Conservation (phyloP, 192 early-diverging fungal species). For the Chytriomyces sp. region DNA sequence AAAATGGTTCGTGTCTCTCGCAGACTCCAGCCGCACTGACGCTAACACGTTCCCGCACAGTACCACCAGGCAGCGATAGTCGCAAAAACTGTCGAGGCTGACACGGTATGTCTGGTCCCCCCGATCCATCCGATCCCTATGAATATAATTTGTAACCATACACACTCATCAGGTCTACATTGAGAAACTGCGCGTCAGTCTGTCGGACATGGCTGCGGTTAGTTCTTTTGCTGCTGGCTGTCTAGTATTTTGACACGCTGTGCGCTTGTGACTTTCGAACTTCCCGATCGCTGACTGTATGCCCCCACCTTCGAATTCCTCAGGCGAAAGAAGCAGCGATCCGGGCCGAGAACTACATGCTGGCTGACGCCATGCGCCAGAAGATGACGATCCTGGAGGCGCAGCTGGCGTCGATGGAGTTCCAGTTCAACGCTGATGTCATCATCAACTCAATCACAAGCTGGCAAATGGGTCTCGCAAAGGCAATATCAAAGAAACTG, state of each 20-base stretch:
- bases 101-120: too few relatives aligned
- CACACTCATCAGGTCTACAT: slow-evolving; percentile 48
- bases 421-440: slow-evolving; percentile 59
- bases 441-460: slow-evolving; percentile 49
- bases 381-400: slow-evolving; percentile 49
- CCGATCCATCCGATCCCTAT: too few relatives aligned
- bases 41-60: too few relatives aligned
- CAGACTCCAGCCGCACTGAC: too few relatives aligned
- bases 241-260: not conserved
- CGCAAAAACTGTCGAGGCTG: too few relatives aligned
- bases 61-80: too few relatives aligned
- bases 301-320: not conserved
- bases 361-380: slow-evolving; percentile 47
- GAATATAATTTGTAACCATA: too few relatives aligned
- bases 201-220: slow-evolving; percentile 42
- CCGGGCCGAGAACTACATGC: slow-evolving; percentile 49
- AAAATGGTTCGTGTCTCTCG: too few relatives aligned
- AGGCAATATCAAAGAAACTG: slow-evolving; percentile 27
- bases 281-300: not conserved
- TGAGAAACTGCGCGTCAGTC: slow-evolving; percentile 45
- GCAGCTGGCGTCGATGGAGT: slow-evolving; percentile 57
- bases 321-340: slow-evolving; percentile 53
- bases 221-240: not conserved
- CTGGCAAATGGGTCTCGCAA: slow-evolving; percentile 52
- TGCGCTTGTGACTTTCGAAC: not conserved